Percentiles rank a stretch among this genome's conserved stretches.
Evolutionary conservation across 768 basidiomycete species (phyloP).

Genomic region (Mycena vulgaris): DNA sequence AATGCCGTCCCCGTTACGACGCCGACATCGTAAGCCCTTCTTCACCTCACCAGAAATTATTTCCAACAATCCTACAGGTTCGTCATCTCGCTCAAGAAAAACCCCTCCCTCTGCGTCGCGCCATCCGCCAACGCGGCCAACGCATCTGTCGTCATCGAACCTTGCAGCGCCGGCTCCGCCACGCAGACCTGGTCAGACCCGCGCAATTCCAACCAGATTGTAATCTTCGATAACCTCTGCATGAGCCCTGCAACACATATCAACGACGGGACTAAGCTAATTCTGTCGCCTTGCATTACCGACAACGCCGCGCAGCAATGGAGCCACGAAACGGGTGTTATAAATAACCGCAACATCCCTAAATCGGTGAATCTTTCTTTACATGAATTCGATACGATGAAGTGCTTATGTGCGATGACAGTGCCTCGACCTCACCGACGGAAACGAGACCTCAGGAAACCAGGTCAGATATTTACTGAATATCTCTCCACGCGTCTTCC

Average conservation of each 20-base stretch:
- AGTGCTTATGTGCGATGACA: too few species aligned
- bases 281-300: slow-evolving; percentile 1
- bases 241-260: not conserved
- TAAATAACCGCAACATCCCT: not conserved
- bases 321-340: not conserved
- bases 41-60: too few species aligned
- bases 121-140: slow-evolving; percentile 10
- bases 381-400: too few species aligned
- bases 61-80: not conserved
- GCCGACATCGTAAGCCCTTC: slow-evolving; percentile 15
- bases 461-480: not conserved
- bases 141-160: slow-evolving; percentile 16
- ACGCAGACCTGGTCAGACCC: slow-evolving; percentile 6
- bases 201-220: not conserved
- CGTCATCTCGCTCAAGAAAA: slow-evolving; percentile 16
- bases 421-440: slow-evolving; percentile 15
- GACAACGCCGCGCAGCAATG: not conserved
- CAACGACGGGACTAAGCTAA: not conserved
- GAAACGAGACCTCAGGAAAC: slow-evolving; percentile 1
- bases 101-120: slow-evolving; percentile 24
- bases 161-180: slow-evolving; percentile 6
- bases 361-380: not conserved
- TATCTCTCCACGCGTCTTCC: not conserved
- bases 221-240: slow-evolving; percentile 9
- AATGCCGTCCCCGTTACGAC: not conserved